phyloP scores from a whole-genome alignment of 1,139 yeast genomes.

The Sugiyamaella pinicola region DNA sequence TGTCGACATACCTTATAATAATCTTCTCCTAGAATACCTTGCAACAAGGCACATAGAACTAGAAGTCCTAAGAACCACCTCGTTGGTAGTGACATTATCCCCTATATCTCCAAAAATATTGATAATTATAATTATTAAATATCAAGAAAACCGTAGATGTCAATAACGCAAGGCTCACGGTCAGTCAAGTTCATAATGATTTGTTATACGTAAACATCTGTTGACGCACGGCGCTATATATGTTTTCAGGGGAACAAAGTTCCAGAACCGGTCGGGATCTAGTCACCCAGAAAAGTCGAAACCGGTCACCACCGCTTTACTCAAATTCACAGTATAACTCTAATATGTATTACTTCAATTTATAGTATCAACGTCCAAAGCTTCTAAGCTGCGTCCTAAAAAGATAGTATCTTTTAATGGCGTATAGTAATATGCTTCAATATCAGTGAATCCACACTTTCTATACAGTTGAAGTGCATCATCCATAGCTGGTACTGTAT shows the following conservation, averaged over 20 bases:
- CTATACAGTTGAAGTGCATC: slow-evolving; percentile 11
- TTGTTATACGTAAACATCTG: slow-evolving; percentile 1
- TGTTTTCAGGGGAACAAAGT: slow-evolving; percentile 6
- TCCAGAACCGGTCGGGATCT: not conserved
- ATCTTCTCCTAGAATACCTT: slow-evolving; percentile 22
- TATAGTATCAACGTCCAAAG: not conserved
- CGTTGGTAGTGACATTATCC: slow-evolving; percentile 1
- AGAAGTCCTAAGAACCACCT: slow-evolving; percentile 17
- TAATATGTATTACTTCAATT: no score
- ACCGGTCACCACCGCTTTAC: no score
- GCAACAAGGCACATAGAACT: slow-evolving; percentile 8
- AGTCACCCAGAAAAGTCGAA: no score
- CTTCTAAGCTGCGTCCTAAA: not conserved
- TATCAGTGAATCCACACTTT: slow-evolving; percentile 11
- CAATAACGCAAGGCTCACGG: not conserved
- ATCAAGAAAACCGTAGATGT: not conserved
- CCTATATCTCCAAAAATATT: not conserved
- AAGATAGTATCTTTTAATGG: slow-evolving; percentile 14
- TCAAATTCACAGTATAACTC: no score
- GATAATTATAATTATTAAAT: no score
- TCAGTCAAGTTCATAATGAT: not conserved
- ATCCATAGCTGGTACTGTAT: slow-evolving; percentile 11
- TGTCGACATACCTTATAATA: slow-evolving; percentile 23
- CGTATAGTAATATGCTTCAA: slow-evolving; percentile 16
- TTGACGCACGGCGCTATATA: slow-evolving; percentile 13